A percentile compares a stretch with the other conserved stretches of the same genome.
These are phyloP conservation scores for Crepidotus variabilis DNA, from an alignment of 768 basidiomycete genomes.

Conservation along the genomic window DNA sequence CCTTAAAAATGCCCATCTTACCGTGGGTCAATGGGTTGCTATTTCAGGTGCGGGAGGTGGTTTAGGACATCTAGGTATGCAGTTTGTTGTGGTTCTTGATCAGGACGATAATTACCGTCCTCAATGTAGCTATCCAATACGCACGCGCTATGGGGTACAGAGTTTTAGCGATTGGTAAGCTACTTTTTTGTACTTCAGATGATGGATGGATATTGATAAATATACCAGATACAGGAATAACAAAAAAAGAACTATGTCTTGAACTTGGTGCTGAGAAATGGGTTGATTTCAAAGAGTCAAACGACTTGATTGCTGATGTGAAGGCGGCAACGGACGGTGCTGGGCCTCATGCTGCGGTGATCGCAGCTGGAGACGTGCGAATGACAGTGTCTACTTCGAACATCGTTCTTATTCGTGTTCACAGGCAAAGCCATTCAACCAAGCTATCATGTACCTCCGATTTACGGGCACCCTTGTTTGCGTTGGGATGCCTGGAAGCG, in stretches of 20 bases:
- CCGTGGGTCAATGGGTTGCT: constrained; percentile 68
- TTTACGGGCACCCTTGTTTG: constrained; percentile 65
- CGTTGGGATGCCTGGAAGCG: constrained; percentile 57
- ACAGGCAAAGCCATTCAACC: constrained; percentile 36
- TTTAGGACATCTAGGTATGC: constrained; percentile 67
- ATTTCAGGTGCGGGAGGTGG: constrained; percentile 77
- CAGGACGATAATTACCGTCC: neutral
- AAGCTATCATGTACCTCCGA: constrained; percentile 69
- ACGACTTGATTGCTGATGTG: constrained; percentile 59
- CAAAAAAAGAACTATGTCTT: constrained; percentile 58
- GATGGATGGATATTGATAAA: neutral
- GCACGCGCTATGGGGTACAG: constrained; percentile 72
- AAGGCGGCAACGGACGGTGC: constrained; percentile 55
- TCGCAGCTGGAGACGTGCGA: constrained; percentile 51
- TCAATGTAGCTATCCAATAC: constrained; percentile 62
- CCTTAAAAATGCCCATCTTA: constrained; percentile 56
- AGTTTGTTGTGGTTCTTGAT: neutral
- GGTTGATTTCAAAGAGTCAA: constrained; percentile 70
- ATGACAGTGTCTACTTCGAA: too few relatives aligned
- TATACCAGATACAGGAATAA: constrained; percentile 62
- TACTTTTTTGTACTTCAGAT: neutral
- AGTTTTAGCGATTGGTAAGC: constrained; percentile 46
- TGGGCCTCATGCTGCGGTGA: constrained; percentile 68
- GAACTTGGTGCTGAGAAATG: constrained; percentile 58
- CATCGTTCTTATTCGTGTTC: neutral